Conservation (phyloP, 1,139 yeast genomes). For the Yamadazyma atlantica region DNA sequence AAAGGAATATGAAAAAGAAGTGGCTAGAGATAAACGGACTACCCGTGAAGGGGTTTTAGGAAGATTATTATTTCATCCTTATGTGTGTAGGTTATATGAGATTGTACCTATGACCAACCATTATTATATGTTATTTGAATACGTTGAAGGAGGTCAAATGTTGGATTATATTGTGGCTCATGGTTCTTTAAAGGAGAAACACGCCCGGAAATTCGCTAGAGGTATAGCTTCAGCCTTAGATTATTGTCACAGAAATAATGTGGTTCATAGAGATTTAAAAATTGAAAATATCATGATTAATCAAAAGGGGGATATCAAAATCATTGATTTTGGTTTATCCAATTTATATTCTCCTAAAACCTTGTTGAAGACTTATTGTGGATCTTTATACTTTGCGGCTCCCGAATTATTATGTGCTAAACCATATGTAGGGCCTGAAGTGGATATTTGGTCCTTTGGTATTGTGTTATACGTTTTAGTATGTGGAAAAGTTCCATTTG, state of each 20-base stretch:
- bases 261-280: conserved; percentile 94
- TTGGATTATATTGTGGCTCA: conserved; percentile 96
- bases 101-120: conserved; percentile 97
- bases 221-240: conserved; percentile 96
- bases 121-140: conserved; percentile 95
- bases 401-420: conserved; percentile 92
- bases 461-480: conserved; percentile 92
- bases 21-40: conserved; percentile 89
- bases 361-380: conserved; percentile 90
- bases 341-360: conserved; percentile 75
- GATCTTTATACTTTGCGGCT: conserved; percentile 96
- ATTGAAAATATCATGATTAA: conserved; percentile 96
- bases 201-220: conserved; percentile 92
- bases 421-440: conserved; percentile 95
- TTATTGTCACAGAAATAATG: conserved; percentile 89
- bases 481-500: conserved; percentile 98
- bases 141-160: conserved; percentile 97
- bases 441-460: conserved; percentile 98
- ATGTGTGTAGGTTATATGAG: conserved; percentile 87
- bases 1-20: conserved; percentile 80
- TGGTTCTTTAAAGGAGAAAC: conserved; percentile 90
- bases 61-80: conserved; percentile 85
- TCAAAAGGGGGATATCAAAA: conserved; percentile 89
- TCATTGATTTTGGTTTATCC: conserved; percentile 94
- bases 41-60: conserved; percentile 95